These are phyloP conservation scores for Phytophthora palmivora DNA, from an alignment of 352 stramenopile species.

Conservation along the genomic window DNA sequence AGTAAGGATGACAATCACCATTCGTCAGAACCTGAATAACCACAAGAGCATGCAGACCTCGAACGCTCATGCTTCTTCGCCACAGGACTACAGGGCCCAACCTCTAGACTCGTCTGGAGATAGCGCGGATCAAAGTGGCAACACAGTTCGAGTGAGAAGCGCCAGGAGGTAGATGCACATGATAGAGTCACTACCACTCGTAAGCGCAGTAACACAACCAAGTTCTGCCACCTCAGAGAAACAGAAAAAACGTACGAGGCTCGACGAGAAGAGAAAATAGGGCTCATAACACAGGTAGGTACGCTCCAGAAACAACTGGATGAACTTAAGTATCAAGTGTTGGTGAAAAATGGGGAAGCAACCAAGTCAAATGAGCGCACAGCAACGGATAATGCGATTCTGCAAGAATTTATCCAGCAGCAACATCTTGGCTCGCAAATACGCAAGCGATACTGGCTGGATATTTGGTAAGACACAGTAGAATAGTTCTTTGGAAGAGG, in stretches of 20 bases:
- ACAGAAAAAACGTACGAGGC: slow-evolving; percentile 40
- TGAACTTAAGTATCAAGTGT: slow-evolving; percentile 43
- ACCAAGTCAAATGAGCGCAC: slow-evolving; percentile 33
- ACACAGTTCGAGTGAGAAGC: not conserved
- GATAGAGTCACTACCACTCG: slow-evolving; percentile 2
- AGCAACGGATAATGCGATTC: slow-evolving; percentile 23
- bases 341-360: slow-evolving; percentile 37
- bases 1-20: too few species aligned
- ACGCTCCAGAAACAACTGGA: slow-evolving; percentile 42
- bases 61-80: not conserved
- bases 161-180: slow-evolving; percentile 1
- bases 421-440: slow-evolving; percentile 34
- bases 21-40: too few species aligned
- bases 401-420: slow-evolving; percentile 39
- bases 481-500: not conserved
- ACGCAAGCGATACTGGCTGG: slow-evolving; percentile 32
- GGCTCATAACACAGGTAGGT: slow-evolving; percentile 31
- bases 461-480: slow-evolving; percentile 16
- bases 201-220: slow-evolving; percentile 2
- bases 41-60: not conserved
- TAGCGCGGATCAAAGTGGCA: slow-evolving; percentile 4
- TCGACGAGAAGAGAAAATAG: slow-evolving; percentile 42
- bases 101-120: slow-evolving; percentile 1
- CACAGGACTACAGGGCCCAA: not conserved
- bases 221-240: slow-evolving; percentile 10